Conservation (phyloP, 495 filamentous ascomycete species). For the Penicillium steckii region DNA sequence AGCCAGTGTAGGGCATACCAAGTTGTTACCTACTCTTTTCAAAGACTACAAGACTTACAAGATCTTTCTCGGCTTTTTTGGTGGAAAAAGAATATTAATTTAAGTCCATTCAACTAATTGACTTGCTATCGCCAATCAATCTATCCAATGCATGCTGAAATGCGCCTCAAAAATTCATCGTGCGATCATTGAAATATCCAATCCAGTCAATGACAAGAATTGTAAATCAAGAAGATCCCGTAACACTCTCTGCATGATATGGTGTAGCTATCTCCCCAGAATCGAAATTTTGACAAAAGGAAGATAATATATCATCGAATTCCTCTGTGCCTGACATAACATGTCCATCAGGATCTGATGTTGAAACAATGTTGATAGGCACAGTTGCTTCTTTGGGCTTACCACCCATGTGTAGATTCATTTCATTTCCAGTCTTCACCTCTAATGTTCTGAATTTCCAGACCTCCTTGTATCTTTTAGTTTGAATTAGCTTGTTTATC, state of each 20-base stretch:
- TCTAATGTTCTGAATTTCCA: background rate
- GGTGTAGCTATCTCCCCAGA: background rate
- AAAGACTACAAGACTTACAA: no score
- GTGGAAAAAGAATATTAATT: no score
- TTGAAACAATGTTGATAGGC: background rate
- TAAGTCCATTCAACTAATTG: no score
- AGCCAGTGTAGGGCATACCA: no score
- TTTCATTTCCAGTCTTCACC: background rate
- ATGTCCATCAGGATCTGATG: background rate
- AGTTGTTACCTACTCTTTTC: no score
- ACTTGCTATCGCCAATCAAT: no score
- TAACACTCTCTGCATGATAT: background rate
- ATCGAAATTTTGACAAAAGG: slow-evolving; percentile 1
- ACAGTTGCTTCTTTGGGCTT: background rate
- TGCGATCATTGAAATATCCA: background rate
- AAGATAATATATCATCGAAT: slow-evolving; percentile 2
- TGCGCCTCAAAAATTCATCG: background rate
- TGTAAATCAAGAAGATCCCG: background rate
- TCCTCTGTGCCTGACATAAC: background rate
- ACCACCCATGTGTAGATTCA: background rate
- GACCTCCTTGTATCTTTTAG: background rate
- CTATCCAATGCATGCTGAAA: background rate
- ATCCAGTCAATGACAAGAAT: background rate
- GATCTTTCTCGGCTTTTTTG: no score
- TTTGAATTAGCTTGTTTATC: background rate